phyloP scores from a whole-genome alignment of 2,329 filamentous ascomycete species.

The Lasiodiplodia sp. region DNA sequence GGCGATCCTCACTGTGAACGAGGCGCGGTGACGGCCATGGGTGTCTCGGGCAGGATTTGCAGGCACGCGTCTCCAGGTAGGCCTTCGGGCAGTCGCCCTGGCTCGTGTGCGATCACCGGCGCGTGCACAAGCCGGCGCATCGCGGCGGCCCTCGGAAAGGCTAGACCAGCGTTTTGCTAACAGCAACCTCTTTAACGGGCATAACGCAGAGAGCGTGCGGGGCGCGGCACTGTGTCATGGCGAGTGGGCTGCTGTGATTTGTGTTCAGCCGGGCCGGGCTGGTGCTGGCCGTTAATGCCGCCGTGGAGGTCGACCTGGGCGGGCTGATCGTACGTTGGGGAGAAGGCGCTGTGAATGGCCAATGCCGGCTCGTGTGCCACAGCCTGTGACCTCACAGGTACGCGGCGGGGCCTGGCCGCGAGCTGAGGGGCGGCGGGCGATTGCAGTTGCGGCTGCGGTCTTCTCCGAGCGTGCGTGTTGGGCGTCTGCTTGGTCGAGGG shows the following conservation, averaged over 20 bases:
- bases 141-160: conserved; percentile 12
- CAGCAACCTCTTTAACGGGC: neutral
- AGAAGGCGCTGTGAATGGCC: conserved; percentile 6
- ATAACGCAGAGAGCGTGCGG: conserved; percentile 4
- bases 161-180: conserved; percentile 25
- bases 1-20: conserved; percentile 10
- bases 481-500: conserved; percentile 17
- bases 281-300: conserved; percentile 4
- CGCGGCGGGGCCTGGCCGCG: conserved; percentile 2
- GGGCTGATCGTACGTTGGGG: conserved; percentile 12
- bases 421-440: conserved; percentile 6
- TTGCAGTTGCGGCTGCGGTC: conserved; percentile 17
- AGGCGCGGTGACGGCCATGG: conserved; percentile 23
- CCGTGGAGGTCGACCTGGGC: neutral
- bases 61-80: conserved; percentile 24
- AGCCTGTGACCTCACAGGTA: conserved; percentile 15
- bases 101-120: conserved; percentile 19
- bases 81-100: conserved; percentile 1
- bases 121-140: conserved; percentile 18
- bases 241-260: neutral
- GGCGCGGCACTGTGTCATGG: conserved; percentile 16
- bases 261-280: conserved; percentile 3
- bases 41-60: conserved; percentile 26
- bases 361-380: conserved; percentile 15
- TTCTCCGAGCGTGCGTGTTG: conserved; percentile 12